Evolutionary conservation across 2,329 filamentous ascomycete species (phyloP).

Genomic region (Pseudogymnoascus sp.): DNA sequence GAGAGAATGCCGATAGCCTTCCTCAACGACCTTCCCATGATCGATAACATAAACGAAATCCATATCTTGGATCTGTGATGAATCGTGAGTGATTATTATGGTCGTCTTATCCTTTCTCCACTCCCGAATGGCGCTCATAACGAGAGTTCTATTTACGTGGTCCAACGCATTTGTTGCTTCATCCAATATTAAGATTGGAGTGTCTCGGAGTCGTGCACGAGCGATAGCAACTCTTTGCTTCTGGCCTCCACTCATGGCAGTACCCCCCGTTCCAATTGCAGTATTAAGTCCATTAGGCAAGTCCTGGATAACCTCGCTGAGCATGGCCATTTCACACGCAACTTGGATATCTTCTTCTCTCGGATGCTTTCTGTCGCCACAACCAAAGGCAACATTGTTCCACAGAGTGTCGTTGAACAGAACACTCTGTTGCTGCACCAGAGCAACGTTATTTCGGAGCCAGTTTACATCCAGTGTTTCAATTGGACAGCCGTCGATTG

Average conservation of each 20-base stretch:
- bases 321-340: constrained; percentile 59
- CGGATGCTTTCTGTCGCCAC: constrained; percentile 40
- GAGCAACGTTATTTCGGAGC: constrained; percentile 68
- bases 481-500: constrained; percentile 59
- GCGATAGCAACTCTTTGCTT: constrained; percentile 75
- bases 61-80: constrained; percentile 61
- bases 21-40: constrained; percentile 56
- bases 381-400: constrained; percentile 70
- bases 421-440: constrained; percentile 75
- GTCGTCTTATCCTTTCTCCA: constrained; percentile 82
- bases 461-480: constrained; percentile 58
- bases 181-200: constrained; percentile 76
- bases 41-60: constrained; percentile 81
- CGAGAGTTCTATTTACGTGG: constrained; percentile 54
- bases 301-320: constrained; percentile 58
- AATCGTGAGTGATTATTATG: constrained; percentile 87
- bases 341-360: constrained; percentile 47
- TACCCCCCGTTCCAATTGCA: constrained; percentile 59
- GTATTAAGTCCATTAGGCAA: constrained; percentile 69
- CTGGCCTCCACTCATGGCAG: constrained; percentile 74
- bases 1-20: constrained; percentile 56
- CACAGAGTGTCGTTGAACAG: constrained; percentile 76
- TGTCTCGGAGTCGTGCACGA: constrained; percentile 66
- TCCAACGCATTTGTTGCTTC: constrained; percentile 85
- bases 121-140: constrained; percentile 66